These are phyloP conservation scores for Arthrobotrys musiformis DNA, from an alignment of 2,329 filamentous ascomycete genomes.

Conservation along the genomic window DNA sequence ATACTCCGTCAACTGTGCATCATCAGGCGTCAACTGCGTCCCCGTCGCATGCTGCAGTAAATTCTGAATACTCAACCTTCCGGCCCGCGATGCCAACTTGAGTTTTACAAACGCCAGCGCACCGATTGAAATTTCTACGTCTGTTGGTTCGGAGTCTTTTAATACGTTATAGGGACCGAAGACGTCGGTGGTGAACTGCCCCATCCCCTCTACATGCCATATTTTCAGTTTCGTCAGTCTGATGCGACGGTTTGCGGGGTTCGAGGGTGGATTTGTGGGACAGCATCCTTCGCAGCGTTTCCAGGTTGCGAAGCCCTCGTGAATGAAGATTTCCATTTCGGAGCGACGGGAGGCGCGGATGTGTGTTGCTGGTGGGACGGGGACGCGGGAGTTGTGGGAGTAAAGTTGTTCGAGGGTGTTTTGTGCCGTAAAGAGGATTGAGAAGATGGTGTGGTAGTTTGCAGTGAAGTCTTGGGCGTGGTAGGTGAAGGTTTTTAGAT, in stretches of 20 bases:
- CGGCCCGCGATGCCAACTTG: not conserved
- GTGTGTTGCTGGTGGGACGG: not conserved
- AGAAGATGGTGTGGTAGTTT: conserved; percentile 12
- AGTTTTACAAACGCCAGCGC: not conserved
- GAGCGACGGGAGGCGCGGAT: not conserved
- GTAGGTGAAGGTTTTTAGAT: conserved; percentile 8
- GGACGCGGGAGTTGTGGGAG: too few relatives aligned
- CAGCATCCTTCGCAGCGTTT: not conserved
- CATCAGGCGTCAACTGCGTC: not conserved
- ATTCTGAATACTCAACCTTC: not conserved
- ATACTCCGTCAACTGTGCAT: not conserved
- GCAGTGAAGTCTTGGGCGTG: not conserved
- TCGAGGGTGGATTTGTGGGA: not conserved
- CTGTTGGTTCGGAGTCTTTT: not conserved
- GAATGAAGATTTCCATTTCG: not conserved
- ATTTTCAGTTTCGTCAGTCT: not conserved
- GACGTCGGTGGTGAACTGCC: not conserved
- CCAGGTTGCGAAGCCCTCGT: not conserved
- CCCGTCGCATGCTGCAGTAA: not conserved
- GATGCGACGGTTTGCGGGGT: not conserved
- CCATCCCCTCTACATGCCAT: conserved; percentile 2
- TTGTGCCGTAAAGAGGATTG: conserved; percentile 22
- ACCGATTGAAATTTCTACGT: not conserved
- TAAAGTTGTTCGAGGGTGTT: not conserved
- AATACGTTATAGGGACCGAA: not conserved